phyloP scores from a whole-genome alignment of 129 eudicot species.

The Pseudognaphalium luteoalbum region DNA sequence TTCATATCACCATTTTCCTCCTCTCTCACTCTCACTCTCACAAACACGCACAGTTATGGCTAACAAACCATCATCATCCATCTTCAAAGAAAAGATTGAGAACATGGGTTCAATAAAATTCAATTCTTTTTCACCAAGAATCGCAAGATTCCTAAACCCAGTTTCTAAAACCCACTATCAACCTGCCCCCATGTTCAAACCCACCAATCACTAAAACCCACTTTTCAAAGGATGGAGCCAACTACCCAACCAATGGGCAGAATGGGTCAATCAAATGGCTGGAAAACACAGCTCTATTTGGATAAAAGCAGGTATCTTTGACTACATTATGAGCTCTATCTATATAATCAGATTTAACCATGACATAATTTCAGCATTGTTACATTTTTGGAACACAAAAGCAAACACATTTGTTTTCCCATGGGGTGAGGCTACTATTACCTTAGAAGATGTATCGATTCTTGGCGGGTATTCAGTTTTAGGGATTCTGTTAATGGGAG shows the following conservation, averaged over 20 bases:
- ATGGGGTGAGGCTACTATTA: slow-evolving; percentile 53
- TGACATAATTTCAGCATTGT: slow-evolving; percentile 23
- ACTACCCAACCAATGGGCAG: slow-evolving; percentile 35
- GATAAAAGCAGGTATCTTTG: slow-evolving; percentile 23
- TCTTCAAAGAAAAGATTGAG: slow-evolving; percentile 23
- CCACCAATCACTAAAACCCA: slow-evolving; percentile 16
- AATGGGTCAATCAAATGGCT: slow-evolving; percentile 39
- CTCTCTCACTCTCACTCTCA: background rate
- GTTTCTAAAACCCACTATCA: slow-evolving; percentile 1
- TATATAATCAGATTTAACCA: slow-evolving; percentile 31
- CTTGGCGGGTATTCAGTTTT: slow-evolving; percentile 47
- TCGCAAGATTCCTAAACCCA: slow-evolving; percentile 42
- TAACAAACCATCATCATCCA: background rate
- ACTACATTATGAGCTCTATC: slow-evolving; percentile 28
- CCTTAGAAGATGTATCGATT: slow-evolving; percentile 46
- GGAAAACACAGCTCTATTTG: slow-evolving; percentile 28
- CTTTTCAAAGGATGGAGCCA: slow-evolving; percentile 33
- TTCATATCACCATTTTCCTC: no score
- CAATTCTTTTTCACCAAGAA: slow-evolving; percentile 17
- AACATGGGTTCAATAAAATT: slow-evolving; percentile 24
- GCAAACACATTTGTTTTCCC: slow-evolving; percentile 52
- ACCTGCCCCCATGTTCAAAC: slow-evolving; percentile 8
- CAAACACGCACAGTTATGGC: slow-evolving; percentile 17
- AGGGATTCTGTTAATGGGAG: slow-evolving; percentile 10
- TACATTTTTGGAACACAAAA: slow-evolving; percentile 32